These are phyloP conservation scores for Parvularia atlantis DNA, from an alignment of 78 protist genomes.

Conservation along the genomic window DNA sequence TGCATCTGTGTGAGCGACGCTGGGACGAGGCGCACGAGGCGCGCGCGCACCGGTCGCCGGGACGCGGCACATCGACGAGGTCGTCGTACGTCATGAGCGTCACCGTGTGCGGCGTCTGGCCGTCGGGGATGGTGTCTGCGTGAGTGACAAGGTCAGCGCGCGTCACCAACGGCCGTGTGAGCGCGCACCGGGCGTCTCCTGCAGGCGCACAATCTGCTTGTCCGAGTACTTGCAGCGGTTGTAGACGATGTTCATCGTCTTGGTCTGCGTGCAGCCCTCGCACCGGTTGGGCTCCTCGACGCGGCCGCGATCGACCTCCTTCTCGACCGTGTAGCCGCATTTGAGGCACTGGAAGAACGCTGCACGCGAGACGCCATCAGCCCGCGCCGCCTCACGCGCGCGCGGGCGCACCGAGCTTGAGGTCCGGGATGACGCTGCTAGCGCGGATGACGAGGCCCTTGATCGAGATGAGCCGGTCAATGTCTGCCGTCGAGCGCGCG, in stretches of 20 bases:
- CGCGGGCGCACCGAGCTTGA: slow-evolving; percentile 26
- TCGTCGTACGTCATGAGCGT: slow-evolving; percentile 53
- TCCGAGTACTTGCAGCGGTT: slow-evolving; percentile 86
- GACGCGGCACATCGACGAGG: slow-evolving; percentile 80
- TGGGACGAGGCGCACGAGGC: background rate
- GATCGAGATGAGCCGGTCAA: slow-evolving; percentile 78
- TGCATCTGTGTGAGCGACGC: background rate
- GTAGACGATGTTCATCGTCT: slow-evolving; percentile 67
- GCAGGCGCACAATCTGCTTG: slow-evolving; percentile 88
- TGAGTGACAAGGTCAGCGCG: background rate
- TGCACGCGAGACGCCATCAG: background rate
- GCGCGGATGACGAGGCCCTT: slow-evolving; percentile 85
- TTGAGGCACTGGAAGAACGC: slow-evolving; percentile 30
- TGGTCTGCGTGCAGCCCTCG: slow-evolving; percentile 31
- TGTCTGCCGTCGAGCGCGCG: slow-evolving; percentile 25
- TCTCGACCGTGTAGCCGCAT: background rate
- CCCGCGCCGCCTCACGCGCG: background rate
- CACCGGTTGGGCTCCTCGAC: slow-evolving; percentile 70
- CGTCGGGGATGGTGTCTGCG: slow-evolving; percentile 37
- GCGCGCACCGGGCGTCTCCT: slow-evolving; percentile 80
- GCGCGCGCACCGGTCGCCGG: slow-evolving; percentile 86
- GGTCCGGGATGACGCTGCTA: slow-evolving; percentile 73
- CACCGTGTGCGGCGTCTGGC: slow-evolving; percentile 45
- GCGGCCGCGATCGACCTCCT: too few species aligned
- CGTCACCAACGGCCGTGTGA: too few species aligned